Evolutionary conservation across 2,329 filamentous ascomycete genomes (phyloP).

Genomic region (Hymenoscyphus scutula): DNA sequence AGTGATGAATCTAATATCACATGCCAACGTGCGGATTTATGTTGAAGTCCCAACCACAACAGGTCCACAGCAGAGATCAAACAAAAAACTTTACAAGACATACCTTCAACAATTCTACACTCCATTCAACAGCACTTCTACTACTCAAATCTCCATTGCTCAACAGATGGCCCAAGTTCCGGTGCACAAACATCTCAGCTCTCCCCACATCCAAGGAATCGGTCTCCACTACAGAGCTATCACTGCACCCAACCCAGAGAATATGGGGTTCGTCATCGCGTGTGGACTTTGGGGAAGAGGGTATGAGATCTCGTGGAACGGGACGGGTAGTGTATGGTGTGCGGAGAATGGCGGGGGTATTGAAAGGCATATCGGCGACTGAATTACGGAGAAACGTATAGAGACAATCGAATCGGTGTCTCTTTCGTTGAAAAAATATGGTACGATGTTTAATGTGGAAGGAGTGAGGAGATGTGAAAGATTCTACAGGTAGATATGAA

Average conservation of each 20-base stretch:
- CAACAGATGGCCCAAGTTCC: conserved; percentile 68
- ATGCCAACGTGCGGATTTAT: neutral
- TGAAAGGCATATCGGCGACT: conserved; percentile 7
- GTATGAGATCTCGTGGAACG: conserved; percentile 10
- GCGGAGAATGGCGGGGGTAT: conserved; percentile 8
- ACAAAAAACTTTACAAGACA: conserved; percentile 2
- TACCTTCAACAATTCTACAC: conserved; percentile 60
- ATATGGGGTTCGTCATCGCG: conserved; percentile 43
- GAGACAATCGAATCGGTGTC: neutral
- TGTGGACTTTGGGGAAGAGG: neutral
- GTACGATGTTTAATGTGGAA: neutral
- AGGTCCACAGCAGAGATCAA: no score
- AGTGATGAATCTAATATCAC: neutral
- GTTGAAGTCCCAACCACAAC: neutral
- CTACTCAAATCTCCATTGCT: conserved; percentile 58
- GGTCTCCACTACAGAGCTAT: conserved; percentile 64
- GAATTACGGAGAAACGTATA: neutral
- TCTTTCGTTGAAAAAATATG: neutral
- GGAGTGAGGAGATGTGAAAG: neutral
- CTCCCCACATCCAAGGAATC: conserved; percentile 59
- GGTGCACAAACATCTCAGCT: conserved; percentile 68
- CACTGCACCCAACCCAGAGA: conserved; percentile 68
- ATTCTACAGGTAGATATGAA: neutral
- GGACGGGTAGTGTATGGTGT: conserved; percentile 12
- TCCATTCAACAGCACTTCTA: conserved; percentile 61